phyloP scores from a whole-genome alignment of 23 red algal genomes.

The Gracilaria gracilis region DNA sequence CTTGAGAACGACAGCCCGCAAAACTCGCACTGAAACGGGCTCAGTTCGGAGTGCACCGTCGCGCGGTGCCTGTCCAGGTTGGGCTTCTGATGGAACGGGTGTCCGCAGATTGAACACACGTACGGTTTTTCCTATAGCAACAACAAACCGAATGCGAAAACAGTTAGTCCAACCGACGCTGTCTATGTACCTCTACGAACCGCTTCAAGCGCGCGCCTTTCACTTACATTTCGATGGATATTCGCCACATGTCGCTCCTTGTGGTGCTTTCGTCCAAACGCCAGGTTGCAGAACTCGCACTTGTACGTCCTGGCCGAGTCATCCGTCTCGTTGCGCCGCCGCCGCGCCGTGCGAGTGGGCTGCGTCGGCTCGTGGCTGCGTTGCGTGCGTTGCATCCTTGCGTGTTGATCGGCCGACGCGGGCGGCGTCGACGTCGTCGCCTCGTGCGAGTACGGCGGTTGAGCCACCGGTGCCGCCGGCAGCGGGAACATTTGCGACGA shows the following conservation, averaged over 20 bases:
- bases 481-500: not conserved
- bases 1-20: conserved; percentile 66
- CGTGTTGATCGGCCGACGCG: conserved; percentile 4
- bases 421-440: not conserved
- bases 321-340: conserved; percentile 41
- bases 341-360: conserved; percentile 2
- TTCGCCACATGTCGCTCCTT: conserved; percentile 78
- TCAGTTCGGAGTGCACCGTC: conserved; percentile 63
- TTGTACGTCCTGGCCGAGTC: conserved; percentile 41
- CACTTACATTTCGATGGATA: conserved; percentile 75
- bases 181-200: too few relatives aligned
- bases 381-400: conserved; percentile 11
- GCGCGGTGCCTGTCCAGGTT: conserved; percentile 76
- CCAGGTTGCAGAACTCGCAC: conserved; percentile 55
- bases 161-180: too few relatives aligned
- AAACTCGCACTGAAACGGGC: conserved; percentile 60
- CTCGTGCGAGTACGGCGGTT: not conserved
- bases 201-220: too few relatives aligned
- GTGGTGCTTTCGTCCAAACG: conserved; percentile 73
- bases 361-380: conserved; percentile 1
- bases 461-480: not conserved
- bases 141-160: not conserved
- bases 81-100: conserved; percentile 73
- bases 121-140: conserved; percentile 59
- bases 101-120: conserved; percentile 68